Percentiles rank a stretch among this genome's conserved stretches.
These are phyloP conservation scores for Exophiala alcalophila DNA, from an alignment of 2,329 filamentous ascomycete genomes.

Conservation along the genomic window DNA sequence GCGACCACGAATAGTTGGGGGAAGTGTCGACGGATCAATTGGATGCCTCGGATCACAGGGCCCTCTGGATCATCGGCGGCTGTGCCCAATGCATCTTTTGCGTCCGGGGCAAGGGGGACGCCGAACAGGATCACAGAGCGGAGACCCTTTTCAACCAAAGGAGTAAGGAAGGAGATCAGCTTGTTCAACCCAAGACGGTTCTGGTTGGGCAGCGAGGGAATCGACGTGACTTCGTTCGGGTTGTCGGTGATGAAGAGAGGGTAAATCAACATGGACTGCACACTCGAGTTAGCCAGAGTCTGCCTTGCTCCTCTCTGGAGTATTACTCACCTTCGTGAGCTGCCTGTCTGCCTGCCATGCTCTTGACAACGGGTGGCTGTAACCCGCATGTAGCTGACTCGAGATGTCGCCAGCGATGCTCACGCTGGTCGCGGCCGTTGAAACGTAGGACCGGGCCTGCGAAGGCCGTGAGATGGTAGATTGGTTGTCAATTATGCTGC, in stretches of 20 bases:
- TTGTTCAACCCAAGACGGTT: conserved; percentile 84
- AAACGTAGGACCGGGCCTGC: conserved; percentile 44
- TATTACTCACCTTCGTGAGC: conserved; percentile 69
- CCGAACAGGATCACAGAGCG: conserved; percentile 94
- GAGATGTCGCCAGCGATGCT: conserved; percentile 65
- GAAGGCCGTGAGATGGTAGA: conserved; percentile 42
- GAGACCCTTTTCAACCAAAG: conserved; percentile 84
- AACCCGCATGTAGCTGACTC: conserved; percentile 79
- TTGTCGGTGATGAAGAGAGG: conserved; percentile 94
- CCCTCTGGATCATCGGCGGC: conserved; percentile 89
- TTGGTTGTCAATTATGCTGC: conserved; percentile 36
- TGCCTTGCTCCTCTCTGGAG: neutral
- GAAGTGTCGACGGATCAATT: conserved; percentile 77
- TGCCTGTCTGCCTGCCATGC: conserved; percentile 82
- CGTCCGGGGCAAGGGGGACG: conserved; percentile 74
- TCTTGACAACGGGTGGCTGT: conserved; percentile 74
- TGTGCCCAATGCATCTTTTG: conserved; percentile 88
- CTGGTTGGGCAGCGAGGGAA: conserved; percentile 88
- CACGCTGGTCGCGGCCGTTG: conserved; percentile 50
- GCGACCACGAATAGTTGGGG: conserved; percentile 86
- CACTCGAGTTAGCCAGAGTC: conserved; percentile 8
- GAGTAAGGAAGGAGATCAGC: conserved; percentile 76
- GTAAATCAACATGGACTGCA: conserved; percentile 97
- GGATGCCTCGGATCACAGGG: conserved; percentile 84
- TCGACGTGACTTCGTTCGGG: conserved; percentile 84